Conservation (phyloP, 805 yeast genomes). For the Ogataea siamensis region DNA sequence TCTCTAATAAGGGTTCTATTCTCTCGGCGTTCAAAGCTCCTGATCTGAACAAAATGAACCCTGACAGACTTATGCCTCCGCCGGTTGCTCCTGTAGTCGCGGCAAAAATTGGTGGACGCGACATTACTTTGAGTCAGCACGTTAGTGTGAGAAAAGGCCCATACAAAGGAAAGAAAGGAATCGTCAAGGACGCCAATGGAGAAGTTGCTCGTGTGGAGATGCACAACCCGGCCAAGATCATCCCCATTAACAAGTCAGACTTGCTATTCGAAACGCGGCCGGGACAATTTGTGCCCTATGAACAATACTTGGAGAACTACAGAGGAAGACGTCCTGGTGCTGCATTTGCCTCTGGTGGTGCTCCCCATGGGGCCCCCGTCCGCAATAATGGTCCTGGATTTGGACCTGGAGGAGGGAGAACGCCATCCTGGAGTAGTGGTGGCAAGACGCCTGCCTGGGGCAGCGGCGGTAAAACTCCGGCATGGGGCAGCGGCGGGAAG, state of each 20-base stretch:
- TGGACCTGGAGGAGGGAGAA: conserved; percentile 11
- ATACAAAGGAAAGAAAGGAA: conserved; percentile 92
- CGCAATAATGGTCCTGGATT: conserved; percentile 32
- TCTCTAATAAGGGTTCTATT: conserved; percentile 75
- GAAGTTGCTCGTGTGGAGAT: conserved; percentile 88
- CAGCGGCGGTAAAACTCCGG: conserved; percentile 41
- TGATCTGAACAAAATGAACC: conserved; percentile 86
- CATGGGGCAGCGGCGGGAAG: conserved; percentile 36
- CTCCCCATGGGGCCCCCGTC: conserved; percentile 12
- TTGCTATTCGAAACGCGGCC: conserved; percentile 67
- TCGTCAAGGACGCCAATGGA: conserved; percentile 90
- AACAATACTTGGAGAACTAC: conserved; percentile 58
- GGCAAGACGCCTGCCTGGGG: conserved; percentile 28
- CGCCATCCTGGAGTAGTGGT: conserved; percentile 16
- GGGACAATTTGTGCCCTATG: conserved; percentile 72
- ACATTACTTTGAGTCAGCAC: conserved; percentile 74
- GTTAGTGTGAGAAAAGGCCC: conserved; percentile 89
- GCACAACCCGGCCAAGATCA: conserved; percentile 86
- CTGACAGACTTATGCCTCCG: conserved; percentile 65
- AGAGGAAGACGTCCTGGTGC: conserved; percentile 37
- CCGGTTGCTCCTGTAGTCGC: conserved; percentile 49
- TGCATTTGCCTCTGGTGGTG: conserved; percentile 13
- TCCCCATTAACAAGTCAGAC: conserved; percentile 77
- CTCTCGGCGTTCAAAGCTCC: conserved; percentile 52
- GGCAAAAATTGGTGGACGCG: conserved; percentile 68